phyloP scores from a whole-genome alignment of 116 monocot species.

The Papilionanthe hybrid region DNA sequence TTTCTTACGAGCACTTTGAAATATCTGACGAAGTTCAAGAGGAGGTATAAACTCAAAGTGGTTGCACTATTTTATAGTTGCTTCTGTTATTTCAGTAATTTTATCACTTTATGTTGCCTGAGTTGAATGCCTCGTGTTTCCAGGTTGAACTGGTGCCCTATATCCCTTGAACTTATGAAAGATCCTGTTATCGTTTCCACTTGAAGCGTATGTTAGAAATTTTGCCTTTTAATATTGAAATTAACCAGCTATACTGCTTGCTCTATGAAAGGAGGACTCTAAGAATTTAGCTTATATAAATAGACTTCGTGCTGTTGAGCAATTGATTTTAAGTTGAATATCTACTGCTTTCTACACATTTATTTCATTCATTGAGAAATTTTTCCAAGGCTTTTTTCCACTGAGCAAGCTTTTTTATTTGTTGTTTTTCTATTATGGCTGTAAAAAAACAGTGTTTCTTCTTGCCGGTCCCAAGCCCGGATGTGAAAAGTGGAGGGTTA shows the following conservation, averaged over 20 bases:
- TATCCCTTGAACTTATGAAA: slow-evolving; percentile 83
- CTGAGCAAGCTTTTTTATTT: not conserved
- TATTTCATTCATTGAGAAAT: too few relatives aligned
- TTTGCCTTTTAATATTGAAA: not conserved
- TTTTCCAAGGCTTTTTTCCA: not conserved
- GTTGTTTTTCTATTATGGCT: not conserved
- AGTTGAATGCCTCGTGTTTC: not conserved
- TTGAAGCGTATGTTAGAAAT: slow-evolving; percentile 49
- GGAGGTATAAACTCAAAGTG: slow-evolving; percentile 42
- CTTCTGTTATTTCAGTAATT: not conserved
- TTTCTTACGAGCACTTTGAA: slow-evolving; percentile 58
- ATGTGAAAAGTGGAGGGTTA: too few relatives aligned
- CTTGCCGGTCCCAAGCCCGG: too few relatives aligned
- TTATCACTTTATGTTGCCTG: not conserved
- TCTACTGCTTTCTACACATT: not conserved
- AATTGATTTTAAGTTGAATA: not conserved
- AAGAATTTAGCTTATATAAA: slow-evolving; percentile 55
- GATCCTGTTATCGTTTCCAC: slow-evolving; percentile 91
- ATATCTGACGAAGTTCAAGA: slow-evolving; percentile 91
- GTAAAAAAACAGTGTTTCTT: not conserved
- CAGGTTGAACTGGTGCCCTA: slow-evolving; percentile 84
- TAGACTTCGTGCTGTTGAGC: slow-evolving; percentile 38
- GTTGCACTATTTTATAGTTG: not conserved
- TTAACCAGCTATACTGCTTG: slow-evolving; percentile 28
- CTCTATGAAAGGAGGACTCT: slow-evolving; percentile 47